phyloP scores from a whole-genome alignment of 1,139 yeast species.

The Magnusiomyces ingens region DNA sequence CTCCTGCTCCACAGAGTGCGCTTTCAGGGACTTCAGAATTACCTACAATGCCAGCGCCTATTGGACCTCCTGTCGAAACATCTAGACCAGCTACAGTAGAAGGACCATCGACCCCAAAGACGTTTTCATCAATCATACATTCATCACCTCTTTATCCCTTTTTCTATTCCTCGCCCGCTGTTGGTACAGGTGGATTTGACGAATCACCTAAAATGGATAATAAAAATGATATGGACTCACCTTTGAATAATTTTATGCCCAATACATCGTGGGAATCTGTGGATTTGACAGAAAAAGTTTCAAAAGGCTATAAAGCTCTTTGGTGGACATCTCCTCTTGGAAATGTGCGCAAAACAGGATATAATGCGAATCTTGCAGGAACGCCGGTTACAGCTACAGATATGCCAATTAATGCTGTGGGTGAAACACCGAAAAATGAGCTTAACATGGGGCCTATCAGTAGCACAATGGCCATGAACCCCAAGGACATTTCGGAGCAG shows the following conservation, averaged over 20 bases:
- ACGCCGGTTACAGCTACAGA: too few relatives aligned
- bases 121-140: slow-evolving; percentile 12
- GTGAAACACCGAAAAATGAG: too few relatives aligned
- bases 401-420: too few relatives aligned
- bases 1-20: not conserved
- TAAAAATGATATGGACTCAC: not conserved
- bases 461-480: too few relatives aligned
- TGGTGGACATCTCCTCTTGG: not conserved
- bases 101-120: slow-evolving; percentile 13
- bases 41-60: not conserved
- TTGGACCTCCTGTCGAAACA: not conserved
- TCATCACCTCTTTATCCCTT: slow-evolving; percentile 14
- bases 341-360: not conserved
- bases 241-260: not conserved
- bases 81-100: too few relatives aligned
- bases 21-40: not conserved
- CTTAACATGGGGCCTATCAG: too few relatives aligned
- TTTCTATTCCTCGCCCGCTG: slow-evolving; percentile 11
- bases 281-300: not conserved
- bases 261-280: not conserved
- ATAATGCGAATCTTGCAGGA: not conserved
- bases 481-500: too few relatives aligned
- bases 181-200: slow-evolving; percentile 1
- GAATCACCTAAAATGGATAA: not conserved
- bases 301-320: not conserved